Conservation (phyloP, 176 grass and related monocot genomes). For the Elaeis guineensis region DNA sequence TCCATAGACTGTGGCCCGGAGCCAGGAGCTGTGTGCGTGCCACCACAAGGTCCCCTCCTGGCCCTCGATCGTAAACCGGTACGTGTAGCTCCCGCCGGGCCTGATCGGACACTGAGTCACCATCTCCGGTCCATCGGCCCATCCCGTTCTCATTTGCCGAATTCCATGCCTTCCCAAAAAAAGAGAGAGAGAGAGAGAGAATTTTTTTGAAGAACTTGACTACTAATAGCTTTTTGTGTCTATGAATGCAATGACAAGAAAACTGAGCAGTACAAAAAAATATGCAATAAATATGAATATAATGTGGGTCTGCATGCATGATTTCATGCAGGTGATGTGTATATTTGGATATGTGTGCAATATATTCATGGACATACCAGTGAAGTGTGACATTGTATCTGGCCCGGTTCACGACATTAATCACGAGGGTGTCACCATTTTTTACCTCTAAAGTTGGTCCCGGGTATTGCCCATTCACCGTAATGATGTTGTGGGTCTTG, state of each 20-base stretch:
- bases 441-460: slow-evolving; percentile 58
- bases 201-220: too few species aligned
- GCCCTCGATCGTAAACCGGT: slow-evolving; percentile 60
- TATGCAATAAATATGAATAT: too few species aligned
- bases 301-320: too few species aligned
- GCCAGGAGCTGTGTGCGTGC: slow-evolving; percentile 92
- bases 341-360: neutral
- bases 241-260: too few species aligned
- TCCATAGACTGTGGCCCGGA: slow-evolving; percentile 81
- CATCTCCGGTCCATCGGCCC: slow-evolving; percentile 85
- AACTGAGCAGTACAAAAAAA: too few species aligned
- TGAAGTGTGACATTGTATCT: slow-evolving; percentile 60
- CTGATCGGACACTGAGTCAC: slow-evolving; percentile 92
- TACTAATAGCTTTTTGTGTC: too few species aligned
- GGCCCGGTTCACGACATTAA: slow-evolving; percentile 48
- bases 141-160: slow-evolving; percentile 71
- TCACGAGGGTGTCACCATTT: slow-evolving; percentile 54
- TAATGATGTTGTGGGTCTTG: slow-evolving; percentile 33
- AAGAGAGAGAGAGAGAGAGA: too few species aligned
- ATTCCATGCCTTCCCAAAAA: slow-evolving; percentile 52
- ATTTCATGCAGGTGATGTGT: too few species aligned
- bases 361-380: slow-evolving; percentile 28
- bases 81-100: slow-evolving; percentile 59
- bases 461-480: slow-evolving; percentile 78
- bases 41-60: slow-evolving; percentile 95